phyloP scores from a whole-genome alignment of 1,284 basidiomycete species.

The Cryptococcus deneoformans region DNA sequence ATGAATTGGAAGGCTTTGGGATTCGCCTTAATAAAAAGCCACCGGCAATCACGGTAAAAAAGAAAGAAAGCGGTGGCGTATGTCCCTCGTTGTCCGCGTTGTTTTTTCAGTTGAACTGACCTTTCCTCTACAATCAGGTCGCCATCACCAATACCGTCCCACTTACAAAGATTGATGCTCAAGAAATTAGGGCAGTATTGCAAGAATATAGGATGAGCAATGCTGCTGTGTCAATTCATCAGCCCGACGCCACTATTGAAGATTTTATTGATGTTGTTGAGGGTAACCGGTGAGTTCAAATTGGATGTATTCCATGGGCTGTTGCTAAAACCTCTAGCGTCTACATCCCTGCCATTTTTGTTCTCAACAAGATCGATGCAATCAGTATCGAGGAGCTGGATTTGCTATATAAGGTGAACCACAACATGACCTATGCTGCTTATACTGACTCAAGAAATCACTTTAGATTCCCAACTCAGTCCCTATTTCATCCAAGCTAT shows the following conservation, averaged over 20 bases:
- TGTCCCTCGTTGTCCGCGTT: slow-evolving; percentile 11
- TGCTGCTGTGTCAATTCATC: slow-evolving; percentile 89
- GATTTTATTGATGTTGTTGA: slow-evolving; percentile 97
- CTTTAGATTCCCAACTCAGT: slow-evolving; percentile 83
- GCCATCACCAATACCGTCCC: slow-evolving; percentile 95
- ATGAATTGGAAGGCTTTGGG: slow-evolving; percentile 94
- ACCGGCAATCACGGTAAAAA: slow-evolving; percentile 86
- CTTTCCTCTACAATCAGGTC: slow-evolving; percentile 49
- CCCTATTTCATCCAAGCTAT: slow-evolving; percentile 76
- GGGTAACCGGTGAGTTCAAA: slow-evolving; percentile 67
- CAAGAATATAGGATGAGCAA: slow-evolving; percentile 88
- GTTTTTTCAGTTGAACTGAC: background rate
- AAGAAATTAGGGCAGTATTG: slow-evolving; percentile 94
- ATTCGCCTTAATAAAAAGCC: slow-evolving; percentile 95
- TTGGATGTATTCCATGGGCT: background rate
- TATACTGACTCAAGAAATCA: background rate
- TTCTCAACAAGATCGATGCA: slow-evolving; percentile 82
- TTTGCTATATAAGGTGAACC: slow-evolving; percentile 61
- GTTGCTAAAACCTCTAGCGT: slow-evolving; percentile 57
- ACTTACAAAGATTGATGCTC: slow-evolving; percentile 91
- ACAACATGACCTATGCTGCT: background rate
- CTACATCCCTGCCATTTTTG: slow-evolving; percentile 85
- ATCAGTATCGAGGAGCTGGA: slow-evolving; percentile 99
- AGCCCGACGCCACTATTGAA: slow-evolving; percentile 89
- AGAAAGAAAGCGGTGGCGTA: slow-evolving; percentile 86